Base-by-base conservation (phyloP, 306 rosid species). In the Rubus parviflorus region DNA sequence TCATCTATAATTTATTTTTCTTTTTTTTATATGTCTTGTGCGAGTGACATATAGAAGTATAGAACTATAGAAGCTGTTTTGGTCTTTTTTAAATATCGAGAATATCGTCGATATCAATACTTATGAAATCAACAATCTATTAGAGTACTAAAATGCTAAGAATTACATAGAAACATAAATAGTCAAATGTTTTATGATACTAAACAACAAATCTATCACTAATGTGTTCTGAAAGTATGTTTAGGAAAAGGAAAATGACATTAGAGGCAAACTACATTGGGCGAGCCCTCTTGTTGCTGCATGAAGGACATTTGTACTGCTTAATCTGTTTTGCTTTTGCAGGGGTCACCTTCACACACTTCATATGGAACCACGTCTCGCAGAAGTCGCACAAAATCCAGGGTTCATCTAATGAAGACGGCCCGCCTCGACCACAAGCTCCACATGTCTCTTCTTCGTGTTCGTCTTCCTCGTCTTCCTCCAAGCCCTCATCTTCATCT, bases 291-390 rank as follows among this genome's bases (percentile, higher is more conserved):
- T 93, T 93, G 87, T 83, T 91, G 83, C 84, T 91, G 96, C 98
- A 93, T 51, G 98, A 88, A n/a, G 98, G 98, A 81, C 98, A 93
- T 81, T 93, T 93, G 87, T 93, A 93, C 68, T 93, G 97, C 88
- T 91, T 93, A 66, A 93, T 93, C 81, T 90, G 97, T 86, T 90
- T 91, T 7, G 98, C 98, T 87, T 89, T 90, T 13, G 98, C 93
- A 3, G 97, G 97, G 53, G 97, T 93, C 83, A 93, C 89, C 91
- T 89, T 93, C 86, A 93, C 98, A 41, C 98, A 93, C 78, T 93
- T 93, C 56, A 94, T 94, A 74, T 93, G 98, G 86, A 91, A 93
- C 98, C 98, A 93, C 56, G 80, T 89, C 92, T 93, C 97, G 3
- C 98, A 93, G 14, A 91, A 82, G 86, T 93, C 98, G 25, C 98